Evolutionary conservation across 495 filamentous ascomycete genomes (phyloP).

Genomic region (Daldinia childiae): DNA sequence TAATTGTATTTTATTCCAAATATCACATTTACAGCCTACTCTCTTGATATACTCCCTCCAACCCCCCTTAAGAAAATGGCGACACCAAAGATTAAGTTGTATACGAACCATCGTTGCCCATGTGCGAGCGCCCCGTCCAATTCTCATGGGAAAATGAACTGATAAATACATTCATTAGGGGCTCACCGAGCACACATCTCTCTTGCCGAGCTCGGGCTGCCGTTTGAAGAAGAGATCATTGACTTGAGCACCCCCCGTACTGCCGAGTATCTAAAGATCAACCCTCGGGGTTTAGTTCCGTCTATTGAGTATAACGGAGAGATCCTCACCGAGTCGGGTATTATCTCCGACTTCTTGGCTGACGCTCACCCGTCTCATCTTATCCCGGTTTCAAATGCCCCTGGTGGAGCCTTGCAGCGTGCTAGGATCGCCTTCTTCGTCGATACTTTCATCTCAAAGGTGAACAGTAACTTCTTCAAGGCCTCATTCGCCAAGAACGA

Average conservation of each 20-base stretch:
- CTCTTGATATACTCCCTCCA: background rate
- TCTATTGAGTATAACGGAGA: slow-evolving; percentile 72
- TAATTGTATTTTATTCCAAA: too few species aligned
- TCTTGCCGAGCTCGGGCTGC: slow-evolving; percentile 74
- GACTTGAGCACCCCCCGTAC: slow-evolving; percentile 77
- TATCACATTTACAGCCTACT: background rate
- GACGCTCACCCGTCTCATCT: slow-evolving; percentile 61
- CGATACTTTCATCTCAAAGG: slow-evolving; percentile 75
- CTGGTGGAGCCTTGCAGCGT: slow-evolving; percentile 61
- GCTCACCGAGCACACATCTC: slow-evolving; percentile 85
- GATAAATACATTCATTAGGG: slow-evolving; percentile 46
- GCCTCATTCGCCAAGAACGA: slow-evolving; percentile 53
- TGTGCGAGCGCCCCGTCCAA: slow-evolving; percentile 49
- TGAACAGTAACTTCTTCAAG: slow-evolving; percentile 56
- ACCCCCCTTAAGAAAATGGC: slow-evolving; percentile 39
- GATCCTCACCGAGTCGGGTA: slow-evolving; percentile 76
- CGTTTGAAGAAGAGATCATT: slow-evolving; percentile 83
- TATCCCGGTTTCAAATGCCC: slow-evolving; percentile 56
- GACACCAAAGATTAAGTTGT: slow-evolving; percentile 62
- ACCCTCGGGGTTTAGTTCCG: slow-evolving; percentile 86
- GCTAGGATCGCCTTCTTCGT: slow-evolving; percentile 79
- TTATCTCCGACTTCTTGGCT: slow-evolving; percentile 80
- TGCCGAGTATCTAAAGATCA: slow-evolving; percentile 85
- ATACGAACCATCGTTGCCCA: slow-evolving; percentile 81
- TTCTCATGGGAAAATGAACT: background rate